A percentile compares a stretch with the other conserved stretches of the same genome.
Conservation (phyloP, 2,329 filamentous ascomycete species). For the Ascosphaera aggregata region DNA sequence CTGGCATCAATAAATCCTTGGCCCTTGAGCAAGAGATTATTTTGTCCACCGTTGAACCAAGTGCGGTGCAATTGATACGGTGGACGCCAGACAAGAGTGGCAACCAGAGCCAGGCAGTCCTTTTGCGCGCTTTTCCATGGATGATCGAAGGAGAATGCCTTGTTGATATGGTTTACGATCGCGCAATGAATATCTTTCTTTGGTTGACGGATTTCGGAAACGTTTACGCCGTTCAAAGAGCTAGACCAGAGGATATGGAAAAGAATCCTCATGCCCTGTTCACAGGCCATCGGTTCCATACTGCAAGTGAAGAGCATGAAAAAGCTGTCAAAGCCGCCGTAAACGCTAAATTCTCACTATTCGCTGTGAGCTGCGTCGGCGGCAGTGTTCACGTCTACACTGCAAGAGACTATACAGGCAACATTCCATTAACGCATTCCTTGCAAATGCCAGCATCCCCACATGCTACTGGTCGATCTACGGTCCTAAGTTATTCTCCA, state of each 20-base stretch:
- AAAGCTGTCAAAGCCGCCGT: conserved; percentile 55
- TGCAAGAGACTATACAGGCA: conserved; percentile 78
- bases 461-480: conserved; percentile 44
- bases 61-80: conserved; percentile 87
- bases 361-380: conserved; percentile 63
- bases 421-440: conserved; percentile 68
- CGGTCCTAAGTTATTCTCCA: conserved; percentile 63
- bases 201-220: conserved; percentile 80
- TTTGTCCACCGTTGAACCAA: conserved; percentile 74
- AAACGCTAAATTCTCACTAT: conserved; percentile 83
- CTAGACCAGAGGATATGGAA: conserved; percentile 19
- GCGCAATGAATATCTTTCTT: conserved; percentile 84
- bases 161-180: conserved; percentile 72
- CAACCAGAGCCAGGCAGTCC: conserved; percentile 72
- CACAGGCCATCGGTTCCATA: conserved; percentile 76
- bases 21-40: conserved; percentile 83
- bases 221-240: conserved; percentile 73
- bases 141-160: conserved; percentile 55
- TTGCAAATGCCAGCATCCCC: conserved; percentile 46
- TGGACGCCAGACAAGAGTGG: conserved; percentile 72
- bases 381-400: conserved; percentile 75
- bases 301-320: conserved; percentile 34
- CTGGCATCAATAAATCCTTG: conserved; percentile 68
- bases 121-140: conserved; percentile 72
- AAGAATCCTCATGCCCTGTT: conserved; percentile 44